Conservation (phyloP, 768 basidiomycete genomes). For the Amanita jacksonii region DNA sequence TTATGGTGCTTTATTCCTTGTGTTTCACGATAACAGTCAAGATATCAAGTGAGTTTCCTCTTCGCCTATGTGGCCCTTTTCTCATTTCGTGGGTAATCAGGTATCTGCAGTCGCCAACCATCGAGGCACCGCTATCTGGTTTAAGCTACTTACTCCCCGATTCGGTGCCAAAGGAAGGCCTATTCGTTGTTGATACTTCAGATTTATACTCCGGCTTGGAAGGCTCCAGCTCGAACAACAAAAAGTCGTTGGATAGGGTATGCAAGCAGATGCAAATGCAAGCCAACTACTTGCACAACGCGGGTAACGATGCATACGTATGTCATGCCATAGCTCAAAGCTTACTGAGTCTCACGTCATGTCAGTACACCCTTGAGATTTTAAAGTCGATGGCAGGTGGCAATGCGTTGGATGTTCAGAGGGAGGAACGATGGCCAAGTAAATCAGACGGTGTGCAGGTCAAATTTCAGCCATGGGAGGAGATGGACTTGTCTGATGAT, state of each 20-base stretch:
- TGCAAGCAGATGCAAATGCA: slow-evolving; percentile 54
- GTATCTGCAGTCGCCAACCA: slow-evolving; percentile 37
- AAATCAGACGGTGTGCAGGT: slow-evolving; percentile 45
- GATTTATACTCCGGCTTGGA: slow-evolving; percentile 69
- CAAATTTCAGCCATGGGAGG: slow-evolving; percentile 48
- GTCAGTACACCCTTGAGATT: slow-evolving; percentile 61
- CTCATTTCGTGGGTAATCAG: slow-evolving; percentile 25
- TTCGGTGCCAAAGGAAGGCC: slow-evolving; percentile 34
- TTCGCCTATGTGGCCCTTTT: neutral
- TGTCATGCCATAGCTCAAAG: slow-evolving; percentile 15
- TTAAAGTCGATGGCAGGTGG: slow-evolving; percentile 67
- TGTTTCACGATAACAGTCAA: slow-evolving; percentile 72
- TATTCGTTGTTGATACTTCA: slow-evolving; percentile 65
- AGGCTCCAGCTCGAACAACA: slow-evolving; percentile 44
- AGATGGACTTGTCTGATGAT: slow-evolving; percentile 38
- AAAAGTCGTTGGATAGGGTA: slow-evolving; percentile 47
- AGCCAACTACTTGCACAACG: slow-evolving; percentile 61
- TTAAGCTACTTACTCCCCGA: slow-evolving; percentile 53
- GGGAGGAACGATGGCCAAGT: slow-evolving; percentile 73
- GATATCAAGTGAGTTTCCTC: slow-evolving; percentile 55
- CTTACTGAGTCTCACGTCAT: neutral
- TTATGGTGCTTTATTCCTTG: slow-evolving; percentile 58
- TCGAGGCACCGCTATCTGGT: slow-evolving; percentile 45
- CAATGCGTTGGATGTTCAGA: slow-evolving; percentile 62
- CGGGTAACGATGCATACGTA: slow-evolving; percentile 81